phyloP scores from a whole-genome alignment of 169 alveolate genomes.

The Eimeria acervulina region DNA sequence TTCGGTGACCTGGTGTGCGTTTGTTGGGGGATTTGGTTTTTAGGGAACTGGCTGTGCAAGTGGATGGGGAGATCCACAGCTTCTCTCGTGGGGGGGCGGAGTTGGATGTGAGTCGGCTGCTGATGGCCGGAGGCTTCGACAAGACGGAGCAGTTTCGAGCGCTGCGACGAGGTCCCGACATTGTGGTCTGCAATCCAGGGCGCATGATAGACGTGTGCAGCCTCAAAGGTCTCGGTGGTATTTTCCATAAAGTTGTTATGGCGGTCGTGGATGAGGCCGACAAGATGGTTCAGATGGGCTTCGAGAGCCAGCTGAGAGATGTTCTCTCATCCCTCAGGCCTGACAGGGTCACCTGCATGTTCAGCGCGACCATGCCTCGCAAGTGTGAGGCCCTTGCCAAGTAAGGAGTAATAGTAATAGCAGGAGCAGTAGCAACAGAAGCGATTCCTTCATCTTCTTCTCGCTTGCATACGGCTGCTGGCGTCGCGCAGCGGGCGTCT shows the following conservation, averaged over 20 bases:
- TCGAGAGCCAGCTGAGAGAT: constrained; percentile 71
- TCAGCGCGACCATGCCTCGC: constrained; percentile 82
- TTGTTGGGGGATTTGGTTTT: not conserved
- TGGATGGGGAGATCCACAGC: constrained; percentile 82
- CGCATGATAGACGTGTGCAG: constrained; percentile 80
- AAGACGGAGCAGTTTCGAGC: constrained; percentile 81
- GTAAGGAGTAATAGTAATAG: constrained; percentile 37
- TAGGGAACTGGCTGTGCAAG: constrained; percentile 83
- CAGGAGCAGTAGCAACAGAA: not conserved
- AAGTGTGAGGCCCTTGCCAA: constrained; percentile 77
- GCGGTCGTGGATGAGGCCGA: constrained; percentile 85
- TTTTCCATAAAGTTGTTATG: constrained; percentile 66
- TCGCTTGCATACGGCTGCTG: not conserved
- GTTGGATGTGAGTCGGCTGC: constrained; percentile 67
- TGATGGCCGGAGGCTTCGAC: constrained; percentile 83
- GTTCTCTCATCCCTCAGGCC: constrained; percentile 70
- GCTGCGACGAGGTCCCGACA: constrained; percentile 76
- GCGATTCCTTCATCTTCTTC: not conserved
- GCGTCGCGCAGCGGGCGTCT: not conserved
- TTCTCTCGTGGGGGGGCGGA: constrained; percentile 71
- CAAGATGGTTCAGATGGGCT: constrained; percentile 83
- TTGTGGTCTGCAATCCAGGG: constrained; percentile 80
- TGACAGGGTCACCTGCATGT: constrained; percentile 79
- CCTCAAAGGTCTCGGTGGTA: constrained; percentile 75
- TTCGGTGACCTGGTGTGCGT: not conserved